Percentiles rank a stretch among this genome's conserved stretches.
These are phyloP conservation scores for Apiotrichum sp. DNA, from an alignment of 1,284 basidiomycete species.

Conservation along the genomic window DNA sequence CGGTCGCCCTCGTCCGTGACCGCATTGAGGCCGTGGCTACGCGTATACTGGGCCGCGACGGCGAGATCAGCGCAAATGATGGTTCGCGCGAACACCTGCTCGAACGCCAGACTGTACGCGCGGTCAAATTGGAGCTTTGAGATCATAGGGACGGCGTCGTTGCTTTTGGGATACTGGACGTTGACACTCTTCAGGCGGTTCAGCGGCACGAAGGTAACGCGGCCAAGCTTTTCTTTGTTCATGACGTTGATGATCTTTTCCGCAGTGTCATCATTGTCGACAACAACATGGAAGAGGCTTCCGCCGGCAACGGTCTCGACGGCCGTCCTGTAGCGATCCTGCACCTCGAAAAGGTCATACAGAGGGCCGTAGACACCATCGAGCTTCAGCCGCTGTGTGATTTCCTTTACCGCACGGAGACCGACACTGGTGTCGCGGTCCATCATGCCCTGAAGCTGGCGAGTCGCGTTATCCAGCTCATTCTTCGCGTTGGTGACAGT, in stretches of 20 bases:
- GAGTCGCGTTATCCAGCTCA: constrained; percentile 72
- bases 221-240: constrained; percentile 83
- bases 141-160: constrained; percentile 82
- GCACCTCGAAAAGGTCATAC: constrained; percentile 87
- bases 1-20: constrained; percentile 98
- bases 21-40: constrained; percentile 89
- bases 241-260: constrained; percentile 81
- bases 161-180: constrained; percentile 61
- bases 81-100: constrained; percentile 91
- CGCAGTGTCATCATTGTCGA: constrained; percentile 91
- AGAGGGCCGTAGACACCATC: constrained; percentile 82
- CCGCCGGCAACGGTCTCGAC: constrained; percentile 85
- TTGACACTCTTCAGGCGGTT: constrained; percentile 84
- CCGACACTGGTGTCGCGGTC: constrained; percentile 92
- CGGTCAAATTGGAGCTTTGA: constrained; percentile 76
- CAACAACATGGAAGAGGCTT: constrained; percentile 94
- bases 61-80: constrained; percentile 90
- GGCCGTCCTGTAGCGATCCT: constrained; percentile 88
- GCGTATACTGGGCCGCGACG: constrained; percentile 88
- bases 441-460: constrained; percentile 82
- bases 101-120: constrained; percentile 72
- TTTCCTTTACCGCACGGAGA: constrained; percentile 73
- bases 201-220: constrained; percentile 97
- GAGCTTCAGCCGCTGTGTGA: constrained; percentile 66
- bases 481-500: constrained; percentile 68